Evolutionary conservation across 495 filamentous ascomycete genomes (phyloP).

Genomic region (Acidiella bohemica): DNA sequence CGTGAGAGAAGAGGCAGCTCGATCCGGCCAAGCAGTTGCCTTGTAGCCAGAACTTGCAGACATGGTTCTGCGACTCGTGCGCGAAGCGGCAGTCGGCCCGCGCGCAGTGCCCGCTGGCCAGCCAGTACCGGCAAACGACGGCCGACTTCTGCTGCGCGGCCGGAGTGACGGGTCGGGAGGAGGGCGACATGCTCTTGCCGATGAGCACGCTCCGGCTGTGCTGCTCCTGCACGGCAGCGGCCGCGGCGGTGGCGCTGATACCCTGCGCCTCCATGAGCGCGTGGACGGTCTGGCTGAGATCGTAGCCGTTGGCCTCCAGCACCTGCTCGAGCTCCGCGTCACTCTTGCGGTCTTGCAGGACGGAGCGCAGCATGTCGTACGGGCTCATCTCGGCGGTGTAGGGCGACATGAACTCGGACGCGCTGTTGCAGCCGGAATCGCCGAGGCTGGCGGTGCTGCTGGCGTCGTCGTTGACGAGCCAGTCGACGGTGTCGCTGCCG

Average conservation of each 20-base stretch:
- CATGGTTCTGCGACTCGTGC: conserved; percentile 84
- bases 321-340: conserved; percentile 90
- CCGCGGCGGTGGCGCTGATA: conserved; percentile 11
- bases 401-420: conserved; percentile 64
- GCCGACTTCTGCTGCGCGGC: conserved; percentile 52
- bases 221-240: conserved; percentile 13
- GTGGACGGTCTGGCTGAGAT: conserved; percentile 78
- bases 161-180: conserved; percentile 61
- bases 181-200: conserved; percentile 77
- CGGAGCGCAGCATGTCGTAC: conserved; percentile 93
- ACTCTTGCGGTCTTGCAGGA: conserved; percentile 73
- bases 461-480: conserved; percentile 77
- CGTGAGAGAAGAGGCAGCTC: conserved; percentile 94
- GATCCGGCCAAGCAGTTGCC: conserved; percentile 92
- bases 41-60: conserved; percentile 99
- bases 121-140: conserved; percentile 90
- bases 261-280: conserved; percentile 57
- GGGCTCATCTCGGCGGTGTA: conserved; percentile 85
- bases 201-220: conserved; percentile 47
- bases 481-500: conserved; percentile 87
- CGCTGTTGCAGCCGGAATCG: conserved; percentile 48
- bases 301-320: conserved; percentile 79
- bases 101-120: conserved; percentile 83
- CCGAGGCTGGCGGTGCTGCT: conserved; percentile 64
- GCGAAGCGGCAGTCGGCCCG: conserved; percentile 94